Conservation (phyloP, 768 basidiomycete species). For the Gloeophyllum trabeum region DNA sequence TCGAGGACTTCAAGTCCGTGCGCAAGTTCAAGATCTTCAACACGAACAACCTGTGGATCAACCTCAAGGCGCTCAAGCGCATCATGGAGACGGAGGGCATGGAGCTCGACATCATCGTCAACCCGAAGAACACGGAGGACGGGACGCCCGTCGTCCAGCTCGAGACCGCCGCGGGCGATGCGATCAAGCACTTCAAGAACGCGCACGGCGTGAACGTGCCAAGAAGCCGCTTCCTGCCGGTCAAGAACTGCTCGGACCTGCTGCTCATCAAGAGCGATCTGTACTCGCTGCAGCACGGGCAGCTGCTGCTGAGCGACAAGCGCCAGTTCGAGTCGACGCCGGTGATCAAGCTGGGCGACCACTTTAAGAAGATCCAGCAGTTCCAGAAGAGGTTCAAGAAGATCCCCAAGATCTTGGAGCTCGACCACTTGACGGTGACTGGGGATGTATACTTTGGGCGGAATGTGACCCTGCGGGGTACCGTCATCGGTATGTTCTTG, state of each 20-base stretch:
- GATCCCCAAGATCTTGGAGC: slow-evolving; percentile 82
- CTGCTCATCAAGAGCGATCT: slow-evolving; percentile 88
- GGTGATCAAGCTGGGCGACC: slow-evolving; percentile 94
- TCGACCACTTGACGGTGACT: slow-evolving; percentile 90
- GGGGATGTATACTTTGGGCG: slow-evolving; percentile 88
- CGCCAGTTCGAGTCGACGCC: slow-evolving; percentile 83
- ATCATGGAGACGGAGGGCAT: slow-evolving; percentile 81
- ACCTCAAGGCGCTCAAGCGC: slow-evolving; percentile 79
- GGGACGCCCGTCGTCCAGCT: slow-evolving; percentile 71
- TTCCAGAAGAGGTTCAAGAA: slow-evolving; percentile 96
- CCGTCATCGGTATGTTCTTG: slow-evolving; percentile 57
- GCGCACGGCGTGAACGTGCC: slow-evolving; percentile 94
- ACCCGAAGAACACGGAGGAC: slow-evolving; percentile 79
- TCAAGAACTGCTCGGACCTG: slow-evolving; percentile 80
- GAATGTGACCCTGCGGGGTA: slow-evolving; percentile 77
- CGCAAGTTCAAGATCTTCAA: slow-evolving; percentile 94
- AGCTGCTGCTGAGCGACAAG: slow-evolving; percentile 72
- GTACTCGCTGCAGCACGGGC: slow-evolving; percentile 84
- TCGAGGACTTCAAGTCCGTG: slow-evolving; percentile 89
- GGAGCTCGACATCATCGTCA: slow-evolving; percentile 93
- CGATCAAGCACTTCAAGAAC: slow-evolving; percentile 80
- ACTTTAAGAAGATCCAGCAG: slow-evolving; percentile 91
- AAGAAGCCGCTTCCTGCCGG: slow-evolving; percentile 86
- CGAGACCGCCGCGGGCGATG: slow-evolving; percentile 8
- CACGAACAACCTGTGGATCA: slow-evolving; percentile 77